phyloP scores from a whole-genome alignment of 495 filamentous ascomycete species.

The Penicillium angulare region DNA sequence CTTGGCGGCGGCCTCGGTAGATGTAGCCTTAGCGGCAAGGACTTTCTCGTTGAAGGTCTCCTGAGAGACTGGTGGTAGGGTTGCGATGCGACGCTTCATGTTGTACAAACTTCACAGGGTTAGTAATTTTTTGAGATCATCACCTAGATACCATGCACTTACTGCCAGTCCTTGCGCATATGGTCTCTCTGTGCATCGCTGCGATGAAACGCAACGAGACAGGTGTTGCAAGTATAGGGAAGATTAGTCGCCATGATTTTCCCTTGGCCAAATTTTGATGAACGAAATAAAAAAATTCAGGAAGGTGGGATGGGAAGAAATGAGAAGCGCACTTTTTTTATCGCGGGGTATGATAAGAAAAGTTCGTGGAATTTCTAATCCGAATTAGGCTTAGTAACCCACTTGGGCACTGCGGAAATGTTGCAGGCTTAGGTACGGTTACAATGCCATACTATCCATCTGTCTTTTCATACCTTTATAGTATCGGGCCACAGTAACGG shows the following conservation, averaged over 20 bases:
- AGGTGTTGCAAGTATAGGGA: slow-evolving; percentile 97
- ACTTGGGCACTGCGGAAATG: too few relatives aligned
- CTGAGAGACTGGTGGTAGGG: slow-evolving; percentile 85
- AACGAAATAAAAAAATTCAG: neutral
- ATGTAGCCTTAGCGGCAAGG: slow-evolving; percentile 81
- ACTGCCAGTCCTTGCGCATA: slow-evolving; percentile 99
- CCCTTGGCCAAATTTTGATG: slow-evolving; percentile 1
- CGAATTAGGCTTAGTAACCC: neutral
- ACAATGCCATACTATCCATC: too few relatives aligned
- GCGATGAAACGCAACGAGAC: slow-evolving; percentile 91
- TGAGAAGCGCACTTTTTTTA: slow-evolving; percentile 1
- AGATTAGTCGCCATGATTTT: slow-evolving; percentile 42
- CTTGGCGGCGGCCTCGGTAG: slow-evolving; percentile 79
- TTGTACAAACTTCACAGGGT: slow-evolving; percentile 75
- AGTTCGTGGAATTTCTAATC: slow-evolving; percentile 1
- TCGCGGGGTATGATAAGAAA: slow-evolving; percentile 8
- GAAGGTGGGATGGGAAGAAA: slow-evolving; percentile 1
- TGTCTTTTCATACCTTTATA: too few relatives aligned
- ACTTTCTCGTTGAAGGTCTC: slow-evolving; percentile 97
- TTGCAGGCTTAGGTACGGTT: too few relatives aligned
- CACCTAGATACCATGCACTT: slow-evolving; percentile 34
- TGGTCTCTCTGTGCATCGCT: slow-evolving; percentile 91
- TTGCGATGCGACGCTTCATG: slow-evolving; percentile 90
- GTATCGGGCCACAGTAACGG: too few relatives aligned
- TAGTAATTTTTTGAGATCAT: neutral